Base-by-base conservation (phyloP, 495 filamentous ascomycete genomes). In the Podospora sp. region DNA sequence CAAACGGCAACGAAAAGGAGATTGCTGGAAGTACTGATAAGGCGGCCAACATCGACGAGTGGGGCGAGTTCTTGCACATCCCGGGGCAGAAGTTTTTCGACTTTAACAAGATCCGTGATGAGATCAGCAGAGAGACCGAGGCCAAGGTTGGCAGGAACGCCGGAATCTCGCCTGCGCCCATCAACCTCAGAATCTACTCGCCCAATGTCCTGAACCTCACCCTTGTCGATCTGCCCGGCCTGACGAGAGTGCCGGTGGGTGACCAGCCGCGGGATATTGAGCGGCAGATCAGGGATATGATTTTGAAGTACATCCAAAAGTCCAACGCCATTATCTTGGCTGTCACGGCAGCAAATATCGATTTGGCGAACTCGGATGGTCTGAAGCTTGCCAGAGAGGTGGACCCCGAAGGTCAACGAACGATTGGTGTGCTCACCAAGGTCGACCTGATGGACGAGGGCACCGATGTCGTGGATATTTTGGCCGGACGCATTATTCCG, bases 401-500 rank as follows among this genome's bases (percentile, higher is more conserved):
- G 29, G 96, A 99, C 74, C 94, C 94, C 1, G 96, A 99, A 77
- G 96, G 94, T 69, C 96, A 98, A 81, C 87, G 96, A 73, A 99
- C 96, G 24, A 99, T 99, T 68, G 96, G 96, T 83, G 96, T 99
- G 70, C 86, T 99, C 74, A 98, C 94, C 64, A 99, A 99, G 84
- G 94, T 99, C 62, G 96, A 99, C 79, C 82, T 99, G 78, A 99
- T 99, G 96, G 96, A 99, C 80, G 94, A 97, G 29, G 96, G 96
- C 46, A 99, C 96, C 40, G 96, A 99, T 76, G 96, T 99, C 20
- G 95, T 99, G 71, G 96, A 99, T 83, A 99, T 99, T 83, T 87
- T 99, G 72, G 95, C 96, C 72, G 96, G 96, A 65, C 91, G 96
- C 74, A 95, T 99, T 79, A 98, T 99, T 76, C 96, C 96, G 20